These are phyloP conservation scores for Polytolypa hystricis DNA, from an alignment of 2,329 filamentous ascomycete genomes.

Conservation along the genomic window DNA sequence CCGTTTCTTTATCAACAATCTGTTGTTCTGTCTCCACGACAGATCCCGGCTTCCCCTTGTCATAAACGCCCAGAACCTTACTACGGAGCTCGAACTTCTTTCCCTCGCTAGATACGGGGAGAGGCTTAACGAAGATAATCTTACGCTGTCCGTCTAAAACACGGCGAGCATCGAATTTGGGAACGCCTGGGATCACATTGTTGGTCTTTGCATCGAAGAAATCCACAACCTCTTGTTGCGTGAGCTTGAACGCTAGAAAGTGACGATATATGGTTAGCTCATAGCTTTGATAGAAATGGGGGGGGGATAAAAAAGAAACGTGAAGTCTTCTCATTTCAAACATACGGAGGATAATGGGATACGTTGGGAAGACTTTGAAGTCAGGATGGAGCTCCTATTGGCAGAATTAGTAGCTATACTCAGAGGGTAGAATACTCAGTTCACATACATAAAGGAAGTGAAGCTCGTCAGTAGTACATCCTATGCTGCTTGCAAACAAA, in stretches of 20 bases:
- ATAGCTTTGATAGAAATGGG: background rate
- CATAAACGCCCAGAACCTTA: slow-evolving; percentile 75
- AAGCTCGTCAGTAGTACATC: slow-evolving; percentile 72
- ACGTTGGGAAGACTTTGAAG: slow-evolving; percentile 82
- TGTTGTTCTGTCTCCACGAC: slow-evolving; percentile 71
- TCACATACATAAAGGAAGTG: slow-evolving; percentile 78
- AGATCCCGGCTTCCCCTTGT: slow-evolving; percentile 75
- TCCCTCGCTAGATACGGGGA: slow-evolving; percentile 61
- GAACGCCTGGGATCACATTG: slow-evolving; percentile 61
- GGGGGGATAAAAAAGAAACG: no score
- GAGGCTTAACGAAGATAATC: slow-evolving; percentile 63
- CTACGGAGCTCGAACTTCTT: slow-evolving; percentile 63
- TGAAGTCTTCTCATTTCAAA: no score
- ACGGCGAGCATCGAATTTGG: slow-evolving; percentile 61
- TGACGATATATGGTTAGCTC: slow-evolving; percentile 12
- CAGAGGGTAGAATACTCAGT: background rate
- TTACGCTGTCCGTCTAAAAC: slow-evolving; percentile 77
- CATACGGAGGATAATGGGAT: slow-evolving; percentile 67
- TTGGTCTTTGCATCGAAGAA: slow-evolving; percentile 64
- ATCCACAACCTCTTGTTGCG: slow-evolving; percentile 65
- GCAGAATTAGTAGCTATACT: background rate
- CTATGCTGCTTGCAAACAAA: slow-evolving; percentile 84
- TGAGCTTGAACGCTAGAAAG: slow-evolving; percentile 59
- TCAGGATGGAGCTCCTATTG: slow-evolving; percentile 71
- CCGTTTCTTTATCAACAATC: slow-evolving; percentile 58